Conservation (phyloP, 768 basidiomycete genomes). For the Phylloporus sp. region DNA sequence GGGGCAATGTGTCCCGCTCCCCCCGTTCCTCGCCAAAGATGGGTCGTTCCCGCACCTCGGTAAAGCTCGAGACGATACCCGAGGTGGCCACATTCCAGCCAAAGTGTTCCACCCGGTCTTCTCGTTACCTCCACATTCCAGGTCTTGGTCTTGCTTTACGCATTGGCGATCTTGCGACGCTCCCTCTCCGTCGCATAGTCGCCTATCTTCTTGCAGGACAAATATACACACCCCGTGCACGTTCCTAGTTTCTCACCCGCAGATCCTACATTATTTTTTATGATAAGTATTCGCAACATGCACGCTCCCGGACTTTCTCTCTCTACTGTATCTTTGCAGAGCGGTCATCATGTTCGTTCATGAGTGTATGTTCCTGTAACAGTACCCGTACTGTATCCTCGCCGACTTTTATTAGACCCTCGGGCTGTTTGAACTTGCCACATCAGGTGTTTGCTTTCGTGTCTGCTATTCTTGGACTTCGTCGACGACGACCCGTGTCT, state of each 20-base stretch:
- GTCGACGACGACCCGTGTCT: slow-evolving; percentile 9
- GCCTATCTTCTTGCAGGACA: slow-evolving; percentile 22
- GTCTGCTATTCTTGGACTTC: slow-evolving; percentile 19
- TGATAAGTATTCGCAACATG: slow-evolving; percentile 1
- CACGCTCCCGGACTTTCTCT: slow-evolving; percentile 6
- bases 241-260: slow-evolving; percentile 12
- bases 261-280: not conserved
- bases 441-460: slow-evolving; percentile 29
- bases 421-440: slow-evolving; percentile 23
- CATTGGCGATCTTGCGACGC: slow-evolving; percentile 27
- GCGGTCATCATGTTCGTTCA: slow-evolving; percentile 3
- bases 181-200: slow-evolving; percentile 25
- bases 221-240: slow-evolving; percentile 20
- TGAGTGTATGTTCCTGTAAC: slow-evolving; percentile 22
- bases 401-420: too few species aligned
- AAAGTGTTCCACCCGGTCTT: slow-evolving; percentile 6
- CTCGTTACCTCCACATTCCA: slow-evolving; percentile 21
- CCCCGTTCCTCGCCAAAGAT: slow-evolving; percentile 24
- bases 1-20: slow-evolving; percentile 14
- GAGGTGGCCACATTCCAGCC: slow-evolving; percentile 31
- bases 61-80: slow-evolving; percentile 37
- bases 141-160: slow-evolving; percentile 27
- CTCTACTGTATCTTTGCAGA: slow-evolving; percentile 10
- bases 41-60: slow-evolving; percentile 19
- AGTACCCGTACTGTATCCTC: too few species aligned